Conservation (phyloP, 768 basidiomycete species). For the Tylopilus rubrobrunneus region DNA sequence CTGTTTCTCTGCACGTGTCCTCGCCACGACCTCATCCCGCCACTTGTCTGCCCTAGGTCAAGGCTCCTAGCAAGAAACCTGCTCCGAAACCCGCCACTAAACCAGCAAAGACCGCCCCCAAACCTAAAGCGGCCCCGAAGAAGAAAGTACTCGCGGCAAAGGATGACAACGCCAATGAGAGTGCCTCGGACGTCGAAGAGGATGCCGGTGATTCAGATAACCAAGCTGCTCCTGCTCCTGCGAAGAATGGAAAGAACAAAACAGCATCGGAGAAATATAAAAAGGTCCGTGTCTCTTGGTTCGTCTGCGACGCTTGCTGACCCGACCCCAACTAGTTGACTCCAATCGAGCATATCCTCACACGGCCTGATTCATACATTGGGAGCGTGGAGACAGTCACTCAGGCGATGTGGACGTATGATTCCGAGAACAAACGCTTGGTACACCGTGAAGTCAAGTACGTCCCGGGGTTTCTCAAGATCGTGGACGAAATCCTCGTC, state of each 20-base stretch:
- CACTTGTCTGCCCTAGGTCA: slow-evolving; percentile 23
- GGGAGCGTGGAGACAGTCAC: slow-evolving; percentile 90
- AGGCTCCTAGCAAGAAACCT: slow-evolving; percentile 38
- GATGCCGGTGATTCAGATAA: slow-evolving; percentile 37
- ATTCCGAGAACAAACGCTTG: slow-evolving; percentile 81
- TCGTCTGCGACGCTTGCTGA: neutral
- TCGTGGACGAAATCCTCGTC: slow-evolving; percentile 97
- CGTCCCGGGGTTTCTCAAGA: slow-evolving; percentile 99
- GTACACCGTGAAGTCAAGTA: slow-evolving; percentile 78
- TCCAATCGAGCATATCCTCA: slow-evolving; percentile 91
- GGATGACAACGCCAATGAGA: slow-evolving; percentile 56
- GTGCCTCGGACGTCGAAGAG: slow-evolving; percentile 40
- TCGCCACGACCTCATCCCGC: slow-evolving; percentile 13
- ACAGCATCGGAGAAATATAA: slow-evolving; percentile 88
- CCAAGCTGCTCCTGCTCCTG: slow-evolving; percentile 19
- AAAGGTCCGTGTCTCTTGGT: slow-evolving; percentile 52
- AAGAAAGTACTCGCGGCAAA: slow-evolving; percentile 68
- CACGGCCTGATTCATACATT: slow-evolving; percentile 93
- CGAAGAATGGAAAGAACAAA: slow-evolving; percentile 63
- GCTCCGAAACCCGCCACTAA: slow-evolving; percentile 41
- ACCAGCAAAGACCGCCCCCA: slow-evolving; percentile 40
- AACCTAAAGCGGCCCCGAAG: slow-evolving; percentile 55
- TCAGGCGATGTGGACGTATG: slow-evolving; percentile 92
- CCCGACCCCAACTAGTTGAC: slow-evolving; percentile 55
- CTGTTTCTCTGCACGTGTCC: neutral